Evolutionary conservation across 1,284 basidiomycete species (phyloP), one percentile per base, ranked within the genome.

Genomic region (Tetrapyrgos nigripes): DNA sequence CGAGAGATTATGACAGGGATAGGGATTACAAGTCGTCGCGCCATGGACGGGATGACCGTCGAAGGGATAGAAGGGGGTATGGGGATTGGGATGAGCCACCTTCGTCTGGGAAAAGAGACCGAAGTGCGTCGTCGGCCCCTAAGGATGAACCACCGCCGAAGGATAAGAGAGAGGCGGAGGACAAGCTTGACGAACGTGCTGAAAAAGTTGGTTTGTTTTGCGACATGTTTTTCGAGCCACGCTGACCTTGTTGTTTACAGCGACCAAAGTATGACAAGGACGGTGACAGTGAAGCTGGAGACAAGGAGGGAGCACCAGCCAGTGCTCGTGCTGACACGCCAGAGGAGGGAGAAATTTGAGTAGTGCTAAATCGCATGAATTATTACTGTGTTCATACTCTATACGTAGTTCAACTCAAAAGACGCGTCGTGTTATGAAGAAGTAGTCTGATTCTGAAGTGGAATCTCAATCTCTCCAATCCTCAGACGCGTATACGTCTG

Each of bases 401-500:
- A n/a, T n/a, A n/a, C n/a, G n/a, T n/a, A n/a, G n/a, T n/a, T n/a
- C 17, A 40, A 40, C 19, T 11, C 13, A 40, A 40, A 40, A 40
- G 21, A 49, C 23, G 21, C 33, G 28, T 44, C n/a, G n/a, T n/a
- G 24, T 37, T 43, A 56, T 51, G 28, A 57, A 50, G 58, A 53
- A 51, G 57, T 40, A 21, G 59, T n/a, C 43, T n/a, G n/a, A n/a
- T n/a, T n/a, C n/a, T 50, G 46, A 21, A 50, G 35, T 31, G 55
- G 73, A 63, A 83, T 73, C 51, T 80, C 76, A 53, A 83, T 81
- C 33, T 84, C 77, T 24, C 94, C 93, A 62, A 97, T 91, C 53
- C 94, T 84, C 59, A 97, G 82, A 69, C 95, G 86, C 24, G 96
- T 98, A 80, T 94, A 98, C 3, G 91, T 89, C 75, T 96, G 94